Conservation (phyloP, 192 early-diverging fungal genomes). For the Mortierella hygrophila region DNA sequence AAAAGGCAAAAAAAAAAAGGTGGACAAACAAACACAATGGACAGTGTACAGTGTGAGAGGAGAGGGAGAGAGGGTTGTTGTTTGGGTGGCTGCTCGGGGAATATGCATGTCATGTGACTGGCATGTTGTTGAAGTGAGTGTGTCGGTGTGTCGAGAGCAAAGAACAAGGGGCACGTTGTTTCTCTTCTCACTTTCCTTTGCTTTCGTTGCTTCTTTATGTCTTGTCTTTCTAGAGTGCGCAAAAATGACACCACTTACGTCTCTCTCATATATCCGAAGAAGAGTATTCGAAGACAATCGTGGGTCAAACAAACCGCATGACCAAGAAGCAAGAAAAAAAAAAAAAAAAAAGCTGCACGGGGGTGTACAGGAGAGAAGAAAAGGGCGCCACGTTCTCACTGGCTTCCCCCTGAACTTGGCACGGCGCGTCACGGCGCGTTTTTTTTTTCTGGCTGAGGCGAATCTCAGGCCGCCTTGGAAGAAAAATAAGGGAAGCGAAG, state of each 20-base stretch:
- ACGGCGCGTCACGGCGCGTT: background rate
- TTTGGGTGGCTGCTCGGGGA: background rate
- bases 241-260: background rate
- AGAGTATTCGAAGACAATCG: too few species aligned
- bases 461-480: background rate
- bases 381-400: background rate
- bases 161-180: background rate
- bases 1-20: background rate
- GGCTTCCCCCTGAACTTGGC: background rate
- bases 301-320: too few species aligned
- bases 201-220: background rate
- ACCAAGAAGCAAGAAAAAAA: too few species aligned
- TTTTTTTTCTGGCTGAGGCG: background rate
- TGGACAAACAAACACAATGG: background rate
- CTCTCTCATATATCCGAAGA: too few species aligned
- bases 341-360: background rate
- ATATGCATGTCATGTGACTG: background rate
- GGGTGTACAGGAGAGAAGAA: background rate
- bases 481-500: background rate
- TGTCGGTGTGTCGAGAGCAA: too few species aligned
- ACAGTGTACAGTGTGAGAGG: background rate
- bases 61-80: background rate
- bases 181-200: background rate
- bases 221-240: background rate
- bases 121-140: background rate